Percentiles rank a stretch among this genome's conserved stretches.
Conservation (phyloP, 345 rosid genomes). For the Camelina hispida region DNA sequence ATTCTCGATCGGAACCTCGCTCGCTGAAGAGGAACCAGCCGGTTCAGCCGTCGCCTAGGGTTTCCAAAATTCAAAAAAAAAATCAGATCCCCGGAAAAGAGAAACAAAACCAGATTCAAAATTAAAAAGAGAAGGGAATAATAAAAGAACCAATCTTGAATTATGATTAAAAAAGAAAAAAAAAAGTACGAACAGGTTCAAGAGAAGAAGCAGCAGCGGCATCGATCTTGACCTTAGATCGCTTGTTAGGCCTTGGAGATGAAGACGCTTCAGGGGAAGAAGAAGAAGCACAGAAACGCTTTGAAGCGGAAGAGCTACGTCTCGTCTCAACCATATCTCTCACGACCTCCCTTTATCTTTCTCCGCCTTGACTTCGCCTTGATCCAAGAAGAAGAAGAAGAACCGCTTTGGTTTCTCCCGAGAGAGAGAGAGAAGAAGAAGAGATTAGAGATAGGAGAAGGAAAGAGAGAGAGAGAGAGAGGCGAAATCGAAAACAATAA, state of each 20-base stretch:
- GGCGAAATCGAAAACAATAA: slow-evolving; percentile 17
- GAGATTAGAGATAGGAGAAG: slow-evolving; percentile 36
- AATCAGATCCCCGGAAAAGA: slow-evolving; percentile 20
- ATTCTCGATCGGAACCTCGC: slow-evolving; percentile 52
- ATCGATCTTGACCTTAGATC: slow-evolving; percentile 69
- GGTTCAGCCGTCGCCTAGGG: slow-evolving; percentile 59
- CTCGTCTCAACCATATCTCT: slow-evolving; percentile 90
- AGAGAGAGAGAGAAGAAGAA: neutral
- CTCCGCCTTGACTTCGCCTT: slow-evolving; percentile 45
- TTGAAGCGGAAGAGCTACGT: slow-evolving; percentile 83
- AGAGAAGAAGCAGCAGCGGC: slow-evolving; percentile 9
- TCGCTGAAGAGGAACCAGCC: slow-evolving; percentile 59
- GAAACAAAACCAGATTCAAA: slow-evolving; percentile 40
- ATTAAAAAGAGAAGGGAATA: neutral
- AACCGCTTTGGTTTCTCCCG: slow-evolving; percentile 38
- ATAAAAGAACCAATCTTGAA: neutral
- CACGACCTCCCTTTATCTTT: slow-evolving; percentile 17
- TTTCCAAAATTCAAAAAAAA: slow-evolving; percentile 22
- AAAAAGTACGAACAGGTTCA: slow-evolving; percentile 2
- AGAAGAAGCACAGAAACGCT: slow-evolving; percentile 69
- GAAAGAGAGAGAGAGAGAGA: slow-evolving; percentile 17
- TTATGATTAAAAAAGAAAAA: neutral
- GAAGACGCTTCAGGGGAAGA: slow-evolving; percentile 52
- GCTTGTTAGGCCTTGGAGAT: slow-evolving; percentile 60
- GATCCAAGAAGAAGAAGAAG: slow-evolving; percentile 51